Base-by-base conservation (phyloP, 2,329 filamentous ascomycete species). In the Cercospora janseana region DNA sequence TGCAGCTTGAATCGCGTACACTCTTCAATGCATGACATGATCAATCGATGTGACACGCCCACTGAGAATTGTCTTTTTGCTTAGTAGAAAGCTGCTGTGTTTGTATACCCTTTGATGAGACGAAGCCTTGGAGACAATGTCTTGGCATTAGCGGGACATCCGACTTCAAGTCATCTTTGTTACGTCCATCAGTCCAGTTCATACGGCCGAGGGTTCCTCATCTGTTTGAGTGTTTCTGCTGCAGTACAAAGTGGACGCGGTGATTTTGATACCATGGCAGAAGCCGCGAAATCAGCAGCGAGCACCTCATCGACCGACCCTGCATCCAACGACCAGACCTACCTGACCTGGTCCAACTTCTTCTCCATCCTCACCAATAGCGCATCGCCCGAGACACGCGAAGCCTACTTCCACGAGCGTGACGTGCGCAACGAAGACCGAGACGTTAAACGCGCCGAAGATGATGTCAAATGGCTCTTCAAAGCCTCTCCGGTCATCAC, bases 401-500 rank as follows among this genome's bases (percentile, higher is more conserved):
- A 86, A 65, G 80, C 87, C 72, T 96, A 89, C 77, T 87, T 89
- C 66, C 78, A 85, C 66, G 83, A 82, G 68, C 82, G 83, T 57
- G 90, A 94, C 74, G 75, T 79, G 48, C 77, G 82, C 50, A 84
- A 90, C 71, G 89, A 93, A 73, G 80, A 79, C 55, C 74, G 77
- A 23, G 90, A 96, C 77, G 91, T 87, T 77, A 79, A 78, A 64
- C 82, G 82, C 47, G 95, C 89, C 76, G 88, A 96, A 66, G 74
- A 83, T 34, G 81, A 88, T 70, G 84, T 88, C 50, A 86, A 93
- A 70, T 96, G 87, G 76, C 80, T 94, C 27, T 82, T 97, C 63
- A 73, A 82, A 66, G 87, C 91, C 76, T 92, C 86, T 49, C 93
- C 93, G 21, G 82, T 88, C 49, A 84, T 98, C 52, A 85, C 86